Conservation (phyloP, 176 grass and related monocot genomes). For the Secale cereale region DNA sequence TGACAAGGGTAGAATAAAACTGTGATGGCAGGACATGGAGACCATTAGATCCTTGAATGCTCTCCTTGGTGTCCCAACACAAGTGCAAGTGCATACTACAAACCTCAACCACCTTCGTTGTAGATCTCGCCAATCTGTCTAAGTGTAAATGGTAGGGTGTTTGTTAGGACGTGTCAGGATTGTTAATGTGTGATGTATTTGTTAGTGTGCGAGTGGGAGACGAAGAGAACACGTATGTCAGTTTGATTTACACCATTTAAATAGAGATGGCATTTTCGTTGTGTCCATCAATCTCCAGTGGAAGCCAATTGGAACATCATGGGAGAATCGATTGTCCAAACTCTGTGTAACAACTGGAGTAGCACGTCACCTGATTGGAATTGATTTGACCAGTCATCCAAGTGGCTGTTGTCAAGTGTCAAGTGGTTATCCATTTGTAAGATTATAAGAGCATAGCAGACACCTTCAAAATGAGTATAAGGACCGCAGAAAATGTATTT, state of each 20-base stretch:
- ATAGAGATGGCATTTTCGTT: neutral
- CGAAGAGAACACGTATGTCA: slow-evolving; percentile 21
- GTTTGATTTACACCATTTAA: slow-evolving; percentile 4
- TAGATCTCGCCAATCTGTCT: neutral
- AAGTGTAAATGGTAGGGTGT: neutral
- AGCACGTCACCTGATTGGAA: slow-evolving; percentile 10
- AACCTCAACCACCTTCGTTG: slow-evolving; percentile 14
- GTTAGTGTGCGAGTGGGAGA: neutral
- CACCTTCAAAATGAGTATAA: too few relatives aligned
- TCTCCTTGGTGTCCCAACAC: slow-evolving; percentile 33
- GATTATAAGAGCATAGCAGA: too few relatives aligned
- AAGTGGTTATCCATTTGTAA: neutral
- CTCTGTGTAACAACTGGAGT: neutral
- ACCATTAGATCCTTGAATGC: slow-evolving; percentile 33
- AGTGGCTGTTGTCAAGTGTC: slow-evolving; percentile 5
- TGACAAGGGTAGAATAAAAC: slow-evolving; percentile 17
- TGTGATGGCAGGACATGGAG: neutral
- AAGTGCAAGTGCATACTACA: neutral
- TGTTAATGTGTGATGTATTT: neutral
- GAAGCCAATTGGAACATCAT: slow-evolving; percentile 1
- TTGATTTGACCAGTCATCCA: neutral
- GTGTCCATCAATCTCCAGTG: neutral
- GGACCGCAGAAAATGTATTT: too few relatives aligned
- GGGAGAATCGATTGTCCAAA: neutral
- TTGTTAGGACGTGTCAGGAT: neutral